phyloP scores from a whole-genome alignment of 768 basidiomycete species.

The Stropharia rugosoannulata region DNA sequence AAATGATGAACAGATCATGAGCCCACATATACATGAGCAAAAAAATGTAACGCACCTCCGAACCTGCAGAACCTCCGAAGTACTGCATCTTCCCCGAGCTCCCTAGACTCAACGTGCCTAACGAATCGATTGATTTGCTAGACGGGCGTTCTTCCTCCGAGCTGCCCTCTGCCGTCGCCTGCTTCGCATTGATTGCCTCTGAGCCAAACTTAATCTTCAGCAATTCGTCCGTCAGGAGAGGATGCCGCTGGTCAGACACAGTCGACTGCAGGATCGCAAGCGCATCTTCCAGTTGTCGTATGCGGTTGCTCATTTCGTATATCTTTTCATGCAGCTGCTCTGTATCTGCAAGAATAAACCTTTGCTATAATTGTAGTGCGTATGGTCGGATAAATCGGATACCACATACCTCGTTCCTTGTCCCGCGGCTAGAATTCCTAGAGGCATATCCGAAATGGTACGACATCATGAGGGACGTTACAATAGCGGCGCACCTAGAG shows the following conservation, averaged over 20 bases:
- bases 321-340: constrained; percentile 67
- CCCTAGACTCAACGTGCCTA: constrained; percentile 64
- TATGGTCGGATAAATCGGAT: not conserved
- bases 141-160: constrained; percentile 33
- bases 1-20: not conserved
- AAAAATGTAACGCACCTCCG: constrained; percentile 42
- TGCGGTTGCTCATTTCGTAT: constrained; percentile 63
- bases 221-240: constrained; percentile 53
- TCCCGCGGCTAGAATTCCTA: constrained; percentile 50
- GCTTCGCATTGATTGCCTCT: constrained; percentile 39
- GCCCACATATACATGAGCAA: not conserved
- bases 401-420: constrained; percentile 45
- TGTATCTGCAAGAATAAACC: constrained; percentile 67
- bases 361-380: constrained; percentile 18
- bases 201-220: constrained; percentile 57
- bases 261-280: constrained; percentile 60
- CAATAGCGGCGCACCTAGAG: constrained; percentile 39
- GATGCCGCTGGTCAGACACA: constrained; percentile 57
- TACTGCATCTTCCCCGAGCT: constrained; percentile 63
- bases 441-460: not conserved
- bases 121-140: constrained; percentile 45
- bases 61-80: constrained; percentile 63
- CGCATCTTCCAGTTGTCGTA: constrained; percentile 68
- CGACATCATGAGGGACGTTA: not conserved
- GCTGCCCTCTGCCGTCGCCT: constrained; percentile 10